Conservation (phyloP, 2,329 filamentous ascomycete genomes). For the Verticillium klebahnii region DNA sequence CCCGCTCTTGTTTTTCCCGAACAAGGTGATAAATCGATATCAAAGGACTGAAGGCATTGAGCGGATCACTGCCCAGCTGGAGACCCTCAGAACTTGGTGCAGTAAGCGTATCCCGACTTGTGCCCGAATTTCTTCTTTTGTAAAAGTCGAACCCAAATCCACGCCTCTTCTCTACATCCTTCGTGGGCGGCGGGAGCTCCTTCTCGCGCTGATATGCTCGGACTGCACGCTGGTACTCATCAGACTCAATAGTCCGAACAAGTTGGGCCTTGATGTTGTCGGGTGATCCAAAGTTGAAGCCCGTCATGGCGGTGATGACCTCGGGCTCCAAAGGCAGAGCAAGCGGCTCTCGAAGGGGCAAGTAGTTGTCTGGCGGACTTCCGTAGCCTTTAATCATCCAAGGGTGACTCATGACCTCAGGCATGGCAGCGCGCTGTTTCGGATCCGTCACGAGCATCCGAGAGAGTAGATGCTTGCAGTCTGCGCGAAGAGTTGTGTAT, state of each 20-base stretch:
- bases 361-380: conserved; percentile 80
- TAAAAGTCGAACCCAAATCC: conserved; percentile 95
- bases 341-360: conserved; percentile 81
- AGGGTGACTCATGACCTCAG: conserved; percentile 89
- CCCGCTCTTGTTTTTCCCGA: conserved; percentile 87
- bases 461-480: conserved; percentile 89
- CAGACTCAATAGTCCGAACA: conserved; percentile 81
- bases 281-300: conserved; percentile 90
- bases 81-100: conserved; percentile 83
- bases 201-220: conserved; percentile 64
- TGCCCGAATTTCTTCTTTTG: conserved; percentile 84
- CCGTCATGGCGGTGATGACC: conserved; percentile 90
- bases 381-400: conserved; percentile 95
- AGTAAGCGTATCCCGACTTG: conserved; percentile 80
- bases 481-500: conserved; percentile 38
- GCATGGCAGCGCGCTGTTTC: conserved; percentile 75
- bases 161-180: conserved; percentile 74
- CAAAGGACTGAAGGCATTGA: conserved; percentile 90
- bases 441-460: conserved; percentile 96
- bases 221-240: conserved; percentile 88
- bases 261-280: conserved; percentile 81
- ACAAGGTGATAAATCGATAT: conserved; percentile 95
- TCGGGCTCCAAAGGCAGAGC: conserved; percentile 76
- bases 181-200: conserved; percentile 51
- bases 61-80: conserved; percentile 75